phyloP scores from a whole-genome alignment of 257 asterid species.

The Penstemon davidsonii region DNA sequence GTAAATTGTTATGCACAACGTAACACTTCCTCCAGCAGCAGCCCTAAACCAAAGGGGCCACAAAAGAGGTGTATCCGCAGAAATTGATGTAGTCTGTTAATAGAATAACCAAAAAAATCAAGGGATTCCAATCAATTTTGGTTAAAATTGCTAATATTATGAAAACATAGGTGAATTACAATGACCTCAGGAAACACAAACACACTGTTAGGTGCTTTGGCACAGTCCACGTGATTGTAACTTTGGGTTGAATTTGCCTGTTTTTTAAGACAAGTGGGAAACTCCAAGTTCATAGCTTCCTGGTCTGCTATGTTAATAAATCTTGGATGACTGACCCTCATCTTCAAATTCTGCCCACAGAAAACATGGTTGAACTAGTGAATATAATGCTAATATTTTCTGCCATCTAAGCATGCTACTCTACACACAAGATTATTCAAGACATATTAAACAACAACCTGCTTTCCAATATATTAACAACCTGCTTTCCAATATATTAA shows the following conservation, averaged over 20 bases:
- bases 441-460: constrained; percentile 10
- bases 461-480: constrained; percentile 6
- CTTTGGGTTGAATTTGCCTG: constrained; percentile 39
- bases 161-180: constrained; percentile 27
- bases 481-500: background rate
- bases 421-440: constrained; percentile 16
- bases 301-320: constrained; percentile 67
- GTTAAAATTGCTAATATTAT: constrained; percentile 25
- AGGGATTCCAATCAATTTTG: constrained; percentile 21
- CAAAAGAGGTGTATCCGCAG: constrained; percentile 53
- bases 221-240: constrained; percentile 35
- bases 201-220: constrained; percentile 34
- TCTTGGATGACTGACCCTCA: constrained; percentile 82
- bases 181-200: constrained; percentile 81
- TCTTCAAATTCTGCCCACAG: constrained; percentile 80
- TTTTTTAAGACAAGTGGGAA: constrained; percentile 73
- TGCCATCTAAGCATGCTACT: constrained; percentile 15
- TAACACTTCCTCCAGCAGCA: constrained; percentile 76
- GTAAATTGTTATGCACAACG: constrained; percentile 65
- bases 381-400: constrained; percentile 28
- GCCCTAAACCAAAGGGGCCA: constrained; percentile 99
- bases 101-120: constrained; percentile 25
- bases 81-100: constrained; percentile 54
- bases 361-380: constrained; percentile 28
- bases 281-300: constrained; percentile 56